Percentiles rank a stretch among this genome's conserved stretches.
Evolutionary conservation across 306 rosid species (phyloP).

Genomic region (Sesbania bispinosa): DNA sequence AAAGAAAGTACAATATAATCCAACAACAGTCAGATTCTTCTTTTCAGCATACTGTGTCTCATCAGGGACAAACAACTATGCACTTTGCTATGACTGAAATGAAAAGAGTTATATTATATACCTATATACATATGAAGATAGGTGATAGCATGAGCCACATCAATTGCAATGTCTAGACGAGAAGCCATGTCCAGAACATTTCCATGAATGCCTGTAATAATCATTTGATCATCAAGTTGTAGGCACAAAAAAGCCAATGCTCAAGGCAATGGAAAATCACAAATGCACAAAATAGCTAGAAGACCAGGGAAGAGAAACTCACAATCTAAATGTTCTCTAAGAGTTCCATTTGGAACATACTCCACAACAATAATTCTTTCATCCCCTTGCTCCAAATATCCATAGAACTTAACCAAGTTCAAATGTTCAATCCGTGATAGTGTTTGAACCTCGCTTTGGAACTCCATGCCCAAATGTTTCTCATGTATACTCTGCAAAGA

Average conservation of each 20-base stretch:
- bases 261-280: neutral
- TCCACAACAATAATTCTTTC: slow-evolving; percentile 84
- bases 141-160: slow-evolving; percentile 95
- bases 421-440: slow-evolving; percentile 83
- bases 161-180: slow-evolving; percentile 84
- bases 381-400: slow-evolving; percentile 67
- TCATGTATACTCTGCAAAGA: slow-evolving; percentile 63
- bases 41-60: slow-evolving; percentile 6
- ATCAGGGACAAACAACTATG: neutral
- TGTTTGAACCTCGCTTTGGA: slow-evolving; percentile 84
- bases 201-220: slow-evolving; percentile 64
- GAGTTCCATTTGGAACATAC: slow-evolving; percentile 89
- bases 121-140: slow-evolving; percentile 97
- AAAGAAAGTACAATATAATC: neutral
- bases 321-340: slow-evolving; percentile 94
- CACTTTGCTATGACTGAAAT: neutral
- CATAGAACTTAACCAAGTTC: slow-evolving; percentile 77
- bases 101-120: slow-evolving; percentile 17
- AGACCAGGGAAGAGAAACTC: slow-evolving; percentile 43
- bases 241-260: slow-evolving; percentile 22
- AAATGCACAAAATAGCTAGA: neutral
- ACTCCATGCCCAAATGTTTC: slow-evolving; percentile 75
- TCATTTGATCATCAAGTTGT: slow-evolving; percentile 24
- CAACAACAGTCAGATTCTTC: slow-evolving; percentile 23
- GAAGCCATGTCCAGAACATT: slow-evolving; percentile 64